phyloP scores from a whole-genome alignment of 257 asterid genomes.

The Handroanthus guayacan region DNA sequence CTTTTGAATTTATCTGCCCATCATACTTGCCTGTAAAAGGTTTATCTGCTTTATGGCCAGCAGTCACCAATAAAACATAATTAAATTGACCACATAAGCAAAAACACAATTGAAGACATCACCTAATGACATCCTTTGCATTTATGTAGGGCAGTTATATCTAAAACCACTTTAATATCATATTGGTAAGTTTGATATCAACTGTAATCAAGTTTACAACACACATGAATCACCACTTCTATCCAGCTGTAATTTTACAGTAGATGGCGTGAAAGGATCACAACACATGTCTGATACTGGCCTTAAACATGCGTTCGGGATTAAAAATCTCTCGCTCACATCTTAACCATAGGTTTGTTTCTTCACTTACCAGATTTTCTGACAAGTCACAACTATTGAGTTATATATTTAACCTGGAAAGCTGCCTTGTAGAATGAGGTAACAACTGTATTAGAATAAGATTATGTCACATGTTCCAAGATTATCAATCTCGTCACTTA shows the following conservation, averaged over 20 bases:
- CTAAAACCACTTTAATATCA: constrained; percentile 6
- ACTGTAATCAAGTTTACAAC: constrained; percentile 9
- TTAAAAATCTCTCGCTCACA: neutral
- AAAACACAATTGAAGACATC: neutral
- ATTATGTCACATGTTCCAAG: constrained; percentile 6
- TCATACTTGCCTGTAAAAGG: constrained; percentile 8
- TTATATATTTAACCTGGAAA: neutral
- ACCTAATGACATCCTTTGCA: neutral
- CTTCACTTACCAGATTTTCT: neutral
- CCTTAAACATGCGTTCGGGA: neutral
- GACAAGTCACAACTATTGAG: too few relatives aligned
- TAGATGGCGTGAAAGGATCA: neutral
- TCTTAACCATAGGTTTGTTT: neutral
- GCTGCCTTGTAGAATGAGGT: constrained; percentile 4
- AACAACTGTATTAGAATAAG: neutral
- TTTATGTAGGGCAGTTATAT: neutral
- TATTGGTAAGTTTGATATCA: neutral
- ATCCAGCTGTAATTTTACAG: constrained; percentile 9
- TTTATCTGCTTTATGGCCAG: constrained; percentile 9
- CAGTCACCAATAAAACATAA: constrained; percentile 10
- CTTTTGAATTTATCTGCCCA: neutral
- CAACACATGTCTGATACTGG: constrained; percentile 1
- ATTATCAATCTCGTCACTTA: constrained; percentile 7
- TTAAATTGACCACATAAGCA: neutral
- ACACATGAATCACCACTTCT: neutral